Evolutionary conservation across 805 yeast species (phyloP).

Genomic region (Clavispora phyllophila): DNA sequence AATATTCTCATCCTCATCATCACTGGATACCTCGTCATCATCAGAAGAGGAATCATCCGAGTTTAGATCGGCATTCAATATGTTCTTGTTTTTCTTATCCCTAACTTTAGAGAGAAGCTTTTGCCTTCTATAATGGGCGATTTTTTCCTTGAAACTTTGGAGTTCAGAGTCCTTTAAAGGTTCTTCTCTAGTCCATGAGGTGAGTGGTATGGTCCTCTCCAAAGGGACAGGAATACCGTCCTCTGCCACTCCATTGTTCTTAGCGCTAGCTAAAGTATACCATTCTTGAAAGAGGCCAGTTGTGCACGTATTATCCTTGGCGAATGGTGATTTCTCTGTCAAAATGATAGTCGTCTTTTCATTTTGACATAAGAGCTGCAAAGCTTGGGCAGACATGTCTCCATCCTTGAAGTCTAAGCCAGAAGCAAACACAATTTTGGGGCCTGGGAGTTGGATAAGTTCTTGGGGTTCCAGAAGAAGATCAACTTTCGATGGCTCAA

Average conservation of each 20-base stretch:
- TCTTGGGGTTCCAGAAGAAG: conserved; percentile 52
- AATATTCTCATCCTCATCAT: conserved; percentile 28
- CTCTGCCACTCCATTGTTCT: conserved; percentile 35
- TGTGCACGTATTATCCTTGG: conserved; percentile 43
- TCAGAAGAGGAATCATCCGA: conserved; percentile 18
- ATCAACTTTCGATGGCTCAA: conserved; percentile 64
- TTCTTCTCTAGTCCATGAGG: conserved; percentile 44
- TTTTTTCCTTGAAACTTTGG: conserved; percentile 39
- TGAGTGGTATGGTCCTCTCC: conserved; percentile 37
- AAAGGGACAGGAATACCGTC: conserved; percentile 62
- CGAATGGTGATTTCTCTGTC: conserved; percentile 49
- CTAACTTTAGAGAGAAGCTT: conserved; percentile 37
- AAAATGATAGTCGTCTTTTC: conserved; percentile 67
- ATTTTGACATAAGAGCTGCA: conserved; percentile 53
- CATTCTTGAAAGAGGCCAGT: conserved; percentile 49
- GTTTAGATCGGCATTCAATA: conserved; percentile 32
- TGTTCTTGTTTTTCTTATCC: conserved; percentile 35
- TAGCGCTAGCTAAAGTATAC: conserved; percentile 37
- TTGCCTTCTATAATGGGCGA: conserved; percentile 43
- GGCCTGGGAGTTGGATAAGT: conserved; percentile 51
- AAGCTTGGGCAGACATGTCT: conserved; percentile 48
- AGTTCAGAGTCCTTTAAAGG: conserved; percentile 48
- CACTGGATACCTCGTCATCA: conserved; percentile 27
- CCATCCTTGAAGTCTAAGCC: conserved; percentile 65
- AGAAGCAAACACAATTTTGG: conserved; percentile 76